Conservation (phyloP, 805 yeast species). For the Lachancea dasiensis region DNA sequence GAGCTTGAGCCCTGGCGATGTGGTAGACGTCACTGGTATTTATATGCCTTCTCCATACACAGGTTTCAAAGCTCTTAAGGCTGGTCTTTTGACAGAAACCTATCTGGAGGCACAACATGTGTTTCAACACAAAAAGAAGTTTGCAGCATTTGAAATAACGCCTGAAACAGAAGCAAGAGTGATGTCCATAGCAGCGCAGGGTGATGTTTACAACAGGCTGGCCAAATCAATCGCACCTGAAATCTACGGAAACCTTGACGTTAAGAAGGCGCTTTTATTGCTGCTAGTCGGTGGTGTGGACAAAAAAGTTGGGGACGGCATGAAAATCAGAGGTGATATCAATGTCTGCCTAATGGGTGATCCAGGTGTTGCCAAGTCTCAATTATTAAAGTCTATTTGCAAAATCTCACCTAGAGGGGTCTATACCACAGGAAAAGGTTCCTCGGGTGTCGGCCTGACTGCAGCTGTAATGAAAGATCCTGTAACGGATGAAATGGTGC, state of each 20-base stretch:
- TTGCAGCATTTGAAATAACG: constrained; percentile 57
- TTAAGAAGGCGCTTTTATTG: constrained; percentile 81
- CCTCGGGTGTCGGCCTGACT: constrained; percentile 97
- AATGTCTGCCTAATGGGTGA: constrained; percentile 97
- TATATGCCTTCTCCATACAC: constrained; percentile 93
- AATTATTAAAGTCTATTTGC: constrained; percentile 81
- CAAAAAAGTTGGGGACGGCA: constrained; percentile 91
- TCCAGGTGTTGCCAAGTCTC: constrained; percentile 99
- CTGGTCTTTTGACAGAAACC: constrained; percentile 92
- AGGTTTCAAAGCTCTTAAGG: constrained; percentile 86
- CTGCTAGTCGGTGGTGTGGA: constrained; percentile 93
- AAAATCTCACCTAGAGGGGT: constrained; percentile 95
- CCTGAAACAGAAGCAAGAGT: constrained; percentile 53
- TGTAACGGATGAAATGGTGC: constrained; percentile 96
- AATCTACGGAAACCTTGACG: constrained; percentile 89
- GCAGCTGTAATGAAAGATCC: constrained; percentile 99
- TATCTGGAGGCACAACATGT: constrained; percentile 84
- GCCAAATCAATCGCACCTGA: constrained; percentile 96
- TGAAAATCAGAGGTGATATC: constrained; percentile 95
- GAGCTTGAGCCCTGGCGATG: constrained; percentile 86
- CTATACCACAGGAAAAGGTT: constrained; percentile 97
- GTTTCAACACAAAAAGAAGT: constrained; percentile 82
- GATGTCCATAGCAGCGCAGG: constrained; percentile 47
- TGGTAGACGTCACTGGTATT: constrained; percentile 88
- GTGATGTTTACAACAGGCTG: constrained; percentile 70